Percentiles rank a stretch among this genome's conserved stretches.
phyloP scores from a whole-genome alignment of 805 yeast species.

The Candida arabinofermentans region DNA sequence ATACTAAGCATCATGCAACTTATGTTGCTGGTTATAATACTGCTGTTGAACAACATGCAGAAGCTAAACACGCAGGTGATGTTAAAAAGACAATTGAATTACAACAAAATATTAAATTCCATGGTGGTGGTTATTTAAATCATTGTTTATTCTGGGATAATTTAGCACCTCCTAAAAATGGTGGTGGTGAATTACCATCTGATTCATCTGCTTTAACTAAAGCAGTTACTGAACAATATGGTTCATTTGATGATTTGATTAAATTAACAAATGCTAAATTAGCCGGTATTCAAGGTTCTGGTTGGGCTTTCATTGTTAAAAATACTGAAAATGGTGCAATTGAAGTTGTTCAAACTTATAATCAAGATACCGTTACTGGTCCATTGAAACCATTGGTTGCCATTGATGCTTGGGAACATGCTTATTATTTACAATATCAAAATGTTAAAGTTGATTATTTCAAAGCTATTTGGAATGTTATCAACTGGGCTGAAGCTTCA shows the following conservation, averaged over 20 bases:
- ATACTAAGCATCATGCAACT: constrained; percentile 89
- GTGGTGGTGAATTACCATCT: constrained; percentile 70
- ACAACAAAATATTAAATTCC: constrained; percentile 78
- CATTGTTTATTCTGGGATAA: constrained; percentile 86
- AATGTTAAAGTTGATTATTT: constrained; percentile 89
- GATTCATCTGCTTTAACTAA: constrained; percentile 53
- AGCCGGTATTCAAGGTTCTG: constrained; percentile 92
- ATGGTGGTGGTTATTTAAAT: constrained; percentile 89
- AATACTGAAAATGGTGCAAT: constrained; percentile 69
- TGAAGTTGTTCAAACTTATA: constrained; percentile 75
- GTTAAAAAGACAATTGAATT: constrained; percentile 56
- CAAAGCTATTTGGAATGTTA: constrained; percentile 90
- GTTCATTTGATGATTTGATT: constrained; percentile 67
- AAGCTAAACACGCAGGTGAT: constrained; percentile 58
- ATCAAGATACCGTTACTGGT: constrained; percentile 83
- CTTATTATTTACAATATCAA: constrained; percentile 89
- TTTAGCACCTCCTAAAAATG: constrained; percentile 67
- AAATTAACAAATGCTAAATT: constrained; percentile 60
- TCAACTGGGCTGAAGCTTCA: constrained; percentile 91
- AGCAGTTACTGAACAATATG: constrained; percentile 62
- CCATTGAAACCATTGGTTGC: constrained; percentile 73
- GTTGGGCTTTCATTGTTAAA: constrained; percentile 91
- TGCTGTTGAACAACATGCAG: constrained; percentile 68
- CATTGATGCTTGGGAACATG: constrained; percentile 96
- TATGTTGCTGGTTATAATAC: constrained; percentile 82